These are phyloP conservation scores for Phragmites australis DNA, from an alignment of 176 grass and related monocot species.

Conservation along the genomic window DNA sequence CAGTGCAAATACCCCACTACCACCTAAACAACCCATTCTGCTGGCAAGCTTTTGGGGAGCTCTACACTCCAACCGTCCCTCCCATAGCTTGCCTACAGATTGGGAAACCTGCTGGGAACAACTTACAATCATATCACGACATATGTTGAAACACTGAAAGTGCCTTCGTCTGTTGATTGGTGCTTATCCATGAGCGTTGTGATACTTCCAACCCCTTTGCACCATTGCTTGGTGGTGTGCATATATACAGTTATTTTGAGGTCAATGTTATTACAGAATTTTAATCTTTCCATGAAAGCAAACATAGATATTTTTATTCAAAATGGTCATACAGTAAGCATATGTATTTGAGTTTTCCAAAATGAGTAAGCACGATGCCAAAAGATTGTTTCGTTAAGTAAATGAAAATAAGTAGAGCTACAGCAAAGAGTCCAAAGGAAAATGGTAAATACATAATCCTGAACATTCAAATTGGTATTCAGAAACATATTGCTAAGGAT, in stretches of 20 bases:
- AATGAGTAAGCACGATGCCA: slow-evolving; percentile 3
- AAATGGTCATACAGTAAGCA: slow-evolving; percentile 11
- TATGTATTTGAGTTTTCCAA: slow-evolving; percentile 32
- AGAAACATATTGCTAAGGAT: slow-evolving; percentile 5
- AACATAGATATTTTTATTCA: slow-evolving; percentile 25
- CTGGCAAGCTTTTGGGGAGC: slow-evolving; percentile 87
- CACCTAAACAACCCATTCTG: slow-evolving; percentile 91
- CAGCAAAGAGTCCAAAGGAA: background rate
- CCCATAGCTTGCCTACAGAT: slow-evolving; percentile 85
- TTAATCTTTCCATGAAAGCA: slow-evolving; percentile 30
- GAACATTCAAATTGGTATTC: slow-evolving; percentile 18
- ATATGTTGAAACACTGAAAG: slow-evolving; percentile 61
- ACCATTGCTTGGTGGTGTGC: slow-evolving; percentile 66
- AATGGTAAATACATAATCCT: slow-evolving; percentile 25
- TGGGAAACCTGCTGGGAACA: slow-evolving; percentile 87
- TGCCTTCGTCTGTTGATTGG: slow-evolving; percentile 38
- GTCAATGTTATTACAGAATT: slow-evolving; percentile 31
- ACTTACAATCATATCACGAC: slow-evolving; percentile 73
- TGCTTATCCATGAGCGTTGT: slow-evolving; percentile 53
- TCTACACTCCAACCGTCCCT: slow-evolving; percentile 72
- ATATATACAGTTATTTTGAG: slow-evolving; percentile 65
- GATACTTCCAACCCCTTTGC: slow-evolving; percentile 71
- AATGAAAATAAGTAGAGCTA: slow-evolving; percentile 19
- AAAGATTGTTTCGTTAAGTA: background rate
- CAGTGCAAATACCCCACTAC: slow-evolving; percentile 62